Conservation (phyloP, 2,329 filamentous ascomycete species). For the Stenocarpella maydis region DNA sequence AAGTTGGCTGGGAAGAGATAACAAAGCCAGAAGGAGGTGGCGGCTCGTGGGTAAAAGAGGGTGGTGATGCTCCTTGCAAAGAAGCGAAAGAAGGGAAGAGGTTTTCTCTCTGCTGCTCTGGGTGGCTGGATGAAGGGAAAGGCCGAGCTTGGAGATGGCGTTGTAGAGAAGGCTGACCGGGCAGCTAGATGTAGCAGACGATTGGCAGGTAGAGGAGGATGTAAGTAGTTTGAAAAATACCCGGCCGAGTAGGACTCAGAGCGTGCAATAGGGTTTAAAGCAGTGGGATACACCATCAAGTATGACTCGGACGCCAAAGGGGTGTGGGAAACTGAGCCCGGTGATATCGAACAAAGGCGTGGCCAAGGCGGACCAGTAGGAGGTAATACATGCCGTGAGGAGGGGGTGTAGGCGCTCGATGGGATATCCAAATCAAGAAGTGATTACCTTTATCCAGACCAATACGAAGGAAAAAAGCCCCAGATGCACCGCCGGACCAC, state of each 20-base stretch:
- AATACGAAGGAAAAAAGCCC: conserved; percentile 21
- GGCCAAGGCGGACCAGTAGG: conserved; percentile 1
- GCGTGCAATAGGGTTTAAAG: conserved; percentile 15
- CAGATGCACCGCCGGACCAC: not conserved
- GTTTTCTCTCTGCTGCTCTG: not conserved
- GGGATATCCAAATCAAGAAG: conserved; percentile 9
- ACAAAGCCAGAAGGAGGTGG: not conserved
- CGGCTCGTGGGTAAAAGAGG: not conserved
- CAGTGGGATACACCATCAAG: not conserved
- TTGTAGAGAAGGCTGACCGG: conserved; percentile 11
- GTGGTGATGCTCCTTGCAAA: not conserved
- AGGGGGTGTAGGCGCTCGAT: not conserved
- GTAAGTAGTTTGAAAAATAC: not conserved
- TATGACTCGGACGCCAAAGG: conserved; percentile 16
- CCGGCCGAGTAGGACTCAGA: not conserved
- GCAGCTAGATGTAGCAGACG: conserved; percentile 10
- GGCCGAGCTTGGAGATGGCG: conserved; percentile 13
- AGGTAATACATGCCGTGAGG: conserved; percentile 21
- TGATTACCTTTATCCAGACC: conserved; percentile 26
- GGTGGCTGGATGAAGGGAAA: conserved; percentile 19
- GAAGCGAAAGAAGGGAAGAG: conserved; percentile 20
- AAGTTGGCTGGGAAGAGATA: not conserved
- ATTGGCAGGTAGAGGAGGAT: conserved; percentile 13
- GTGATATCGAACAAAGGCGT: conserved; percentile 31
- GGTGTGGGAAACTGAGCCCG: not conserved